phyloP scores from a whole-genome alignment of 2,329 filamentous ascomycete species.

The Fusarium cyanostomum region DNA sequence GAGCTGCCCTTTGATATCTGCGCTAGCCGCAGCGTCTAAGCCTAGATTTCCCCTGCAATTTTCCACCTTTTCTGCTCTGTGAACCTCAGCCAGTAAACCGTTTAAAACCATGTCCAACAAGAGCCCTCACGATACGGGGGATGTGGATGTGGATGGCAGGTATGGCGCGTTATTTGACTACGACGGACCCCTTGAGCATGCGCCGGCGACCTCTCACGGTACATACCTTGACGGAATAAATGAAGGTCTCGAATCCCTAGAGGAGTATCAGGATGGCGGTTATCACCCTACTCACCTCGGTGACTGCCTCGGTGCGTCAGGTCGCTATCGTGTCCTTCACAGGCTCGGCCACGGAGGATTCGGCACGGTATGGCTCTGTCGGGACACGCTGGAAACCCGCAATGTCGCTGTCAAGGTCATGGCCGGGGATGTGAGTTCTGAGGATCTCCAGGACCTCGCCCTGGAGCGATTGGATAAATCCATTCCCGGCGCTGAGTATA shows the following conservation, averaged over 20 bases:
- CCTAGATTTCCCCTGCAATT: no score
- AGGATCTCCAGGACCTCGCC: neutral
- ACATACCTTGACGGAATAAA: slow-evolving; percentile 6
- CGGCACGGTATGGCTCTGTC: slow-evolving; percentile 13
- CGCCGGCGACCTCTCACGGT: neutral
- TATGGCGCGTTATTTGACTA: slow-evolving; percentile 19
- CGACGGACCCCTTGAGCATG: neutral
- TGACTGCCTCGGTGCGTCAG: neutral
- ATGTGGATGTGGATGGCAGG: no score
- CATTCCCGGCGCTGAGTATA: neutral
- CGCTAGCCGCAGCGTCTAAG: no score
- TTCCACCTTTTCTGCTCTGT: no score
- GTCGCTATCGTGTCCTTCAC: slow-evolving; percentile 12
- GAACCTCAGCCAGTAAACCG: no score
- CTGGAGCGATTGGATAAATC: neutral
- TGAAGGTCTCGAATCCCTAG: neutral
- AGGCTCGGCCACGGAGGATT: slow-evolving; percentile 28
- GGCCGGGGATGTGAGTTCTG: neutral
- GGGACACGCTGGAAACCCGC: rapidly evolving
- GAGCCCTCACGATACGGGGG: no score
- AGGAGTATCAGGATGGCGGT: slow-evolving; percentile 14
- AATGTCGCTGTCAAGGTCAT: slow-evolving; percentile 9
- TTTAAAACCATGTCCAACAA: no score
- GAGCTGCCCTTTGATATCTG: no score
- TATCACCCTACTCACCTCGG: slow-evolving; percentile 22